Evolutionary conservation across 306 rosid genomes (phyloP).

Genomic region (Dryas octopetala): DNA sequence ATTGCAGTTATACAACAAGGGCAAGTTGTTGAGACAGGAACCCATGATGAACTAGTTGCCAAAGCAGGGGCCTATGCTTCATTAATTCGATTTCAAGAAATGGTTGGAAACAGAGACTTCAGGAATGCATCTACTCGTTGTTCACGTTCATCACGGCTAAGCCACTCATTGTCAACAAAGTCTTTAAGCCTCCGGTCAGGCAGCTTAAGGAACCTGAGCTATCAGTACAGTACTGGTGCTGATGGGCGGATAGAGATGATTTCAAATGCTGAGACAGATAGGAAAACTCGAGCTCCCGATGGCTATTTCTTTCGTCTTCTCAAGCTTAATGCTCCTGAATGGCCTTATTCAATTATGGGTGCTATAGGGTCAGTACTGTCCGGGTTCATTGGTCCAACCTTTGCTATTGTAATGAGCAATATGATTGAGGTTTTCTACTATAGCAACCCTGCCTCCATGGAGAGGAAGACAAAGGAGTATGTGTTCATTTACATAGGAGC

Average conservation of each 20-base stretch:
- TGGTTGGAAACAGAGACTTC: conserved; percentile 79
- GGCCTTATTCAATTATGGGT: conserved; percentile 99
- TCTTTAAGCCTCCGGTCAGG: conserved; percentile 92
- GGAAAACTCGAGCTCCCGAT: conserved; percentile 79
- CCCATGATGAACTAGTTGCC: conserved; percentile 86
- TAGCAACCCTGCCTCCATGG: conserved; percentile 76
- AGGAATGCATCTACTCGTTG: conserved; percentile 86
- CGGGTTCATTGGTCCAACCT: conserved; percentile 93
- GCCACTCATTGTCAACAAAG: conserved; percentile 90
- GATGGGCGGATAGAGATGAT: conserved; percentile 98
- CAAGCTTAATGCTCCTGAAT: conserved; percentile 88
- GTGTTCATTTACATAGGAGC: conserved; percentile 94
- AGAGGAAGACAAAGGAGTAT: conserved; percentile 85
- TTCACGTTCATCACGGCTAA: conserved; percentile 77
- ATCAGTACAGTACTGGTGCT: conserved; percentile 88
- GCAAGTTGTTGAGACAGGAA: conserved; percentile 90
- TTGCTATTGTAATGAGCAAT: conserved; percentile 97
- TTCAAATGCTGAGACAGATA: conserved; percentile 88
- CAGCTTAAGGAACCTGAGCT: conserved; percentile 89
- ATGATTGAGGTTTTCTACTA: conserved; percentile 97
- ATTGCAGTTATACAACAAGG: conserved; percentile 97
- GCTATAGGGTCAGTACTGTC: conserved; percentile 90
- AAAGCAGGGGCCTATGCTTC: conserved; percentile 88
- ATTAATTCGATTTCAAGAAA: conserved; percentile 91
- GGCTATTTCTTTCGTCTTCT: conserved; percentile 81